These are phyloP conservation scores for Aspergillus caelatus DNA, from an alignment of 2,329 filamentous ascomycete species.

Conservation along the genomic window DNA sequence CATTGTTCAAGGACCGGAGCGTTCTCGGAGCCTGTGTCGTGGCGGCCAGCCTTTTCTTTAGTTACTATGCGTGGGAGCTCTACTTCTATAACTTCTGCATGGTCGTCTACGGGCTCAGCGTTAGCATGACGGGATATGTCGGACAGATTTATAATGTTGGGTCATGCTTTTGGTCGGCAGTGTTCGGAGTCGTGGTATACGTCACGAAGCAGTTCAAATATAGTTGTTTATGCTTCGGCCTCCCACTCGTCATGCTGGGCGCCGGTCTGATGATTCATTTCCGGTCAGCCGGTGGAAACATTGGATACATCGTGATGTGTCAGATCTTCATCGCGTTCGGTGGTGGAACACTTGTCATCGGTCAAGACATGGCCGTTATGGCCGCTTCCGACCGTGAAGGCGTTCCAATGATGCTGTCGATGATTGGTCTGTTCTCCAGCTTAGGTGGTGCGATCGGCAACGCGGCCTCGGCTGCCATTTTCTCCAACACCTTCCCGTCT, in stretches of 20 bases:
- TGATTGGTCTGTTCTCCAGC: conserved; percentile 40
- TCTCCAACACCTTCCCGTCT: conserved; percentile 24
- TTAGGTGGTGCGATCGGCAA: conserved; percentile 40
- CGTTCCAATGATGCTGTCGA: conserved; percentile 50
- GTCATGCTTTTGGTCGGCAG: conserved; percentile 53
- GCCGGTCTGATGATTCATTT: conserved; percentile 61
- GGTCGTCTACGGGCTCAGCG: conserved; percentile 53
- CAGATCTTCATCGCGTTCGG: conserved; percentile 60
- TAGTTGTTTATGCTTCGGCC: conserved; percentile 53
- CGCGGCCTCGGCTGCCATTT: conserved; percentile 21
- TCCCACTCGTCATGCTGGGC: conserved; percentile 56
- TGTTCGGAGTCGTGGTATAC: conserved; percentile 55
- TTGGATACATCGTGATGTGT: conserved; percentile 58
- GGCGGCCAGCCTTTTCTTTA: conserved; percentile 51
- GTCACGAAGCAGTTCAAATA: conserved; percentile 57
- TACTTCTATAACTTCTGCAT: conserved; percentile 60
- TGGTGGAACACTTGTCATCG: conserved; percentile 57
- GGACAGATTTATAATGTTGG: conserved; percentile 58
- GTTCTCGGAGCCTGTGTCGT: conserved; percentile 57
- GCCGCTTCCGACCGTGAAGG: conserved; percentile 58
- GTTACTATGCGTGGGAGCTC: conserved; percentile 56
- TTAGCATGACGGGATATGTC: conserved; percentile 50
- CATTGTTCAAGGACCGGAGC: conserved; percentile 52
- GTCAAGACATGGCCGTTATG: conserved; percentile 62
- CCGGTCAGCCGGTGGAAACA: conserved; percentile 48